phyloP scores from a whole-genome alignment of 805 yeast species.

The Saccharomycopsis sp. region DNA sequence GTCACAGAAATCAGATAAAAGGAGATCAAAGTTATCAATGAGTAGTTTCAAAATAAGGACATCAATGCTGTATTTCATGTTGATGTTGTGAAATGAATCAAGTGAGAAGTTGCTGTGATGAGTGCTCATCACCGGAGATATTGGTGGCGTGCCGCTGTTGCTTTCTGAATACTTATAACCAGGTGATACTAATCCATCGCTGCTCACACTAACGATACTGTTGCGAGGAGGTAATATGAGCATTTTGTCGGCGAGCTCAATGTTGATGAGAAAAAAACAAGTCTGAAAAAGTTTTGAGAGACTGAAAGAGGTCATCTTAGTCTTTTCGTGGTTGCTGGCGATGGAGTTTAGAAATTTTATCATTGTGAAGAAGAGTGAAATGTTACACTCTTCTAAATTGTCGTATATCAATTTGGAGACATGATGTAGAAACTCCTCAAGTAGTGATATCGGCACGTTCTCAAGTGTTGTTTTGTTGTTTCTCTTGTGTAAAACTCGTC shows the following conservation, averaged over 20 bases:
- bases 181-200: slow-evolving; percentile 4
- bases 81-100: slow-evolving; percentile 18
- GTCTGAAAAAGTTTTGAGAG: slow-evolving; percentile 35
- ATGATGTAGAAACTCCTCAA: not conserved
- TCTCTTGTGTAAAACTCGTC: not conserved
- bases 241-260: slow-evolving; percentile 5
- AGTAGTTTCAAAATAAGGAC: slow-evolving; percentile 15
- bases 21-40: slow-evolving; percentile 18
- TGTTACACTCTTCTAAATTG: not conserved
- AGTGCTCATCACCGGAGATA: not conserved
- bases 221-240: not conserved
- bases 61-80: slow-evolving; percentile 18
- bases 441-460: not conserved
- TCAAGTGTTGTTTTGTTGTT: not conserved
- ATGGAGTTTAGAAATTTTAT: not conserved
- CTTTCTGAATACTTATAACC: not conserved
- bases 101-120: slow-evolving; percentile 13
- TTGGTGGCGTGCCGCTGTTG: not conserved
- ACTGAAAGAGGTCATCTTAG: slow-evolving; percentile 33
- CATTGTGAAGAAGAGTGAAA: not conserved
- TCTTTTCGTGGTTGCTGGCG: slow-evolving; percentile 20
- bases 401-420: not conserved
- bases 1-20: slow-evolving; percentile 2
- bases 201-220: slow-evolving; percentile 13
- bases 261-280: slow-evolving; percentile 26